Conservation (phyloP, 371 early-diverging fungal species). For the Rhizomucor miehei region DNA sequence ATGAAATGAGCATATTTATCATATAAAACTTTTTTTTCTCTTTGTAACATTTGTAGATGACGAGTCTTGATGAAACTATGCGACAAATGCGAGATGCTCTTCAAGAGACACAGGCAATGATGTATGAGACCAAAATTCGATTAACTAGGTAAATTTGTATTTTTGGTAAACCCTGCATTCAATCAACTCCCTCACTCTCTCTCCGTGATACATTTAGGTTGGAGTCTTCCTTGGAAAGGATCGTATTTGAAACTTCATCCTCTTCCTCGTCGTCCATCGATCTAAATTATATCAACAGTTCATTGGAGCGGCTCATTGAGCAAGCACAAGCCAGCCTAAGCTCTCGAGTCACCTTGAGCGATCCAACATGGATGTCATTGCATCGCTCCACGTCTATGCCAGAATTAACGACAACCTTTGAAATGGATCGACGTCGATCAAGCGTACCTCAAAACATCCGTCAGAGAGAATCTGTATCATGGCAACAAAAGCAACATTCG, state of each 20-base stretch:
- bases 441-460: constrained; percentile 1
- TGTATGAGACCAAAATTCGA: constrained; percentile 2
- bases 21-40: neutral
- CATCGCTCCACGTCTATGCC: constrained; percentile 11
- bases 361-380: constrained; percentile 8
- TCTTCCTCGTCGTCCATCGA: neutral
- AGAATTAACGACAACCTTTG: constrained; percentile 4
- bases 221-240: neutral
- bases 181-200: neutral
- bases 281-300: constrained; percentile 1
- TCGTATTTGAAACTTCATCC: neutral
- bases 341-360: constrained; percentile 8
- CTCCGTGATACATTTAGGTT: neutral
- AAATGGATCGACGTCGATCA: neutral
- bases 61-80: constrained; percentile 4
- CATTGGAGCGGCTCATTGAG: constrained; percentile 9
- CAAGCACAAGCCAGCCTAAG: constrained; percentile 12
- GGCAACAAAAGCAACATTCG: neutral
- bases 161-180: neutral
- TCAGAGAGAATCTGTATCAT: neutral
- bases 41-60: neutral
- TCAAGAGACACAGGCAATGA: constrained; percentile 7
- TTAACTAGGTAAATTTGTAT: neutral
- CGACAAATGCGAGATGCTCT: constrained; percentile 6
- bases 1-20: too few relatives aligned